A percentile compares a stretch with the other conserved stretches of the same genome.
Evolutionary conservation across 257 asterid genomes (phyloP).

Genomic region (Primulina tabacum): DNA sequence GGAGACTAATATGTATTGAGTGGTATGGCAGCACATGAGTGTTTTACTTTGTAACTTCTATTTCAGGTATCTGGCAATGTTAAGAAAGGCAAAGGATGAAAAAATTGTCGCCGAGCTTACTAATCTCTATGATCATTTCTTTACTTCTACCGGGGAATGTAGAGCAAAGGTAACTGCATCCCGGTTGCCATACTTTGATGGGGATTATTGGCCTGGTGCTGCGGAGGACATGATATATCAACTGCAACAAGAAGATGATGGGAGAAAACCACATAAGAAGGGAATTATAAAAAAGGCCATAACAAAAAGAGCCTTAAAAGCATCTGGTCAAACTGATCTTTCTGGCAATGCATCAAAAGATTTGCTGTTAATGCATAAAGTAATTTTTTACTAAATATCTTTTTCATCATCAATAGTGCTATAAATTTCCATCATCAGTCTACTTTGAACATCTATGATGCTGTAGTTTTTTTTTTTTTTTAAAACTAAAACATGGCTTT

Average conservation of each 20-base stretch:
- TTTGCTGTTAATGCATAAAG: slow-evolving; percentile 84
- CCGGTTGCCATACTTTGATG: slow-evolving; percentile 95
- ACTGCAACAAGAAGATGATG: slow-evolving; percentile 95
- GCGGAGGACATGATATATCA: slow-evolving; percentile 93
- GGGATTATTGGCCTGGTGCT: slow-evolving; percentile 99
- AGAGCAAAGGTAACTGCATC: slow-evolving; percentile 92
- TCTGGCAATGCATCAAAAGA: slow-evolving; percentile 91
- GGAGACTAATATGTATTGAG: slow-evolving; percentile 7
- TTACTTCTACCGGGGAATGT: slow-evolving; percentile 71
- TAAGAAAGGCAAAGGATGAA: slow-evolving; percentile 84
- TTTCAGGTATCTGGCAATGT: slow-evolving; percentile 89
- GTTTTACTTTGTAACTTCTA: slow-evolving; percentile 28
- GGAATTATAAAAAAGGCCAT: slow-evolving; percentile 64
- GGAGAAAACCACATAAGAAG: slow-evolving; percentile 74
- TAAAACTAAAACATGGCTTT: neutral
- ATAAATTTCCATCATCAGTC: neutral
- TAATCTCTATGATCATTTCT: slow-evolving; percentile 88
- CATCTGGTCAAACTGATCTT: slow-evolving; percentile 90
- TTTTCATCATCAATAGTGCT: slow-evolving; percentile 5
- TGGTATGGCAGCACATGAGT: slow-evolving; percentile 8
- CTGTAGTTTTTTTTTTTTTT: neutral
- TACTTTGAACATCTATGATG: slow-evolving; percentile 15
- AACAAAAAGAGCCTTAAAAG: slow-evolving; percentile 85
- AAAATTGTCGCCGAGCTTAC: slow-evolving; percentile 80
- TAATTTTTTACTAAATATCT: slow-evolving; percentile 36